Evolutionary conservation across 805 yeast genomes (phyloP).

Genomic region (Nakazawaea molendinolei): DNA sequence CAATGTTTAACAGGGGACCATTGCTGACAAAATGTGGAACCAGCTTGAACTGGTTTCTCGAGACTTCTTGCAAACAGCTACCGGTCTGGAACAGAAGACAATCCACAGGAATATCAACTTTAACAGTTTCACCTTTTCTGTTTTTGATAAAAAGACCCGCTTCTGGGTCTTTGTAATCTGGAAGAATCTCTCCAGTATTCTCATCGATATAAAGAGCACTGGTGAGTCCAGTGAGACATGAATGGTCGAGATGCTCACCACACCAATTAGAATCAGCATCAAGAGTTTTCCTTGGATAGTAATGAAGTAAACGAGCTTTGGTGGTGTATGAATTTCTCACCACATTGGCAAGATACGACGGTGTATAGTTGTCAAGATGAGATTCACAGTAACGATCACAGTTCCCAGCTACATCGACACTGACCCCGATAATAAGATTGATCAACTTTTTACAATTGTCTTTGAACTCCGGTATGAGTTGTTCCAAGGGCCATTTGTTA

Average conservation of each 20-base stretch:
- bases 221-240: conserved; percentile 53
- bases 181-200: conserved; percentile 19
- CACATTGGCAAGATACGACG: conserved; percentile 34
- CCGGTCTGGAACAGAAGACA: conserved; percentile 61
- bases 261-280: conserved; percentile 41
- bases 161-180: conserved; percentile 33
- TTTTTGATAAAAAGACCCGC: conserved; percentile 46
- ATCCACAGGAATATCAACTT: conserved; percentile 47
- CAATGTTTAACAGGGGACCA: conserved; percentile 22
- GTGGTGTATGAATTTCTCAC: conserved; percentile 45
- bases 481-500: conserved; percentile 47
- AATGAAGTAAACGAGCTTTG: conserved; percentile 52
- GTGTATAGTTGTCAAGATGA: conserved; percentile 23
- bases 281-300: conserved; percentile 30
- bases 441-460: conserved; percentile 31
- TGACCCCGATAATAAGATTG: conserved; percentile 39
- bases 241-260: conserved; percentile 56
- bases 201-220: conserved; percentile 46
- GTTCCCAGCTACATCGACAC: conserved; percentile 42
- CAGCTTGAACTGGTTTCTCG: conserved; percentile 43
- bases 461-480: conserved; percentile 28
- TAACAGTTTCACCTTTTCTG: conserved; percentile 35
- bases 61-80: conserved; percentile 44
- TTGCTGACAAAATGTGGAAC: conserved; percentile 54
- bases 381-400: conserved; percentile 39